Evolutionary conservation across 2,329 filamentous ascomycete species (phyloP).

Genomic region (Colletotrichum brevisporum): DNA sequence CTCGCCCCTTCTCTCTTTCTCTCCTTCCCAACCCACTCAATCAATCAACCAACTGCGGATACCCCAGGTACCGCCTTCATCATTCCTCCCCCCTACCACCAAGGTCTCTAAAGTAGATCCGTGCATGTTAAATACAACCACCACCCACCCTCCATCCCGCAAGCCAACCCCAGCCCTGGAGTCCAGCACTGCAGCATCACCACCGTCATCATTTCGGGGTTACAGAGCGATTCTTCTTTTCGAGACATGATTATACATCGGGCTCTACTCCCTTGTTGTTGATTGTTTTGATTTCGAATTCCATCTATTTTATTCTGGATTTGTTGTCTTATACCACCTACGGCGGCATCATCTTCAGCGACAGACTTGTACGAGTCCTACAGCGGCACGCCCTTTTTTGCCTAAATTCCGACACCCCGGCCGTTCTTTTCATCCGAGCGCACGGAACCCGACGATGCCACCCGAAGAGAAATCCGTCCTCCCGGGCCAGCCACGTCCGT

Average conservation of each 20-base stretch:
- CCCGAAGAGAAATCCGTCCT: conserved; percentile 30
- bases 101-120: conserved; percentile 12
- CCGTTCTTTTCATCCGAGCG: neutral
- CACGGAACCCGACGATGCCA: conserved; percentile 8
- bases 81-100: neutral
- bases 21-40: neutral
- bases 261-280: neutral
- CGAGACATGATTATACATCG: conserved; percentile 17
- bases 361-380: neutral
- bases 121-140: conserved; percentile 32
- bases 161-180: neutral
- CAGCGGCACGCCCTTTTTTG: neutral
- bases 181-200: neutral
- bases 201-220: neutral
- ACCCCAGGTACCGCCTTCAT: neutral
- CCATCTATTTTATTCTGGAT: neutral
- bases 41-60: conserved; percentile 7
- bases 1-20: neutral
- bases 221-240: neutral
- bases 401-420: neutral
- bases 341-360: neutral
- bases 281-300: conserved; percentile 2
- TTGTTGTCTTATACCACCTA: neutral
- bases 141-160: conserved; percentile 6
- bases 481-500: conserved; percentile 4